phyloP scores from a whole-genome alignment of 2,329 filamentous ascomycete species.

The Xylariaceae sp. region DNA sequence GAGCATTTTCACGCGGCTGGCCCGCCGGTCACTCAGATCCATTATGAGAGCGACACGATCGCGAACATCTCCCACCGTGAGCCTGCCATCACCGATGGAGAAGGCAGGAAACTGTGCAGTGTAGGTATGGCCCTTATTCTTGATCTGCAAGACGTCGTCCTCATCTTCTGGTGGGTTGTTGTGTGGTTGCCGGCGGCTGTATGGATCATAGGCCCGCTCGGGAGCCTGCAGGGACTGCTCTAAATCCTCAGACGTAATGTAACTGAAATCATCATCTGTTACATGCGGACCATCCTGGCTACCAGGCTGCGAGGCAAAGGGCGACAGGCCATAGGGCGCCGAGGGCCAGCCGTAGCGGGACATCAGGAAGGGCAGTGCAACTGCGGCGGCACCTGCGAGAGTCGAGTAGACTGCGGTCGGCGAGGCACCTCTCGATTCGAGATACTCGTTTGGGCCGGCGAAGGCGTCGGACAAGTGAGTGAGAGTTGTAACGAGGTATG shows the following conservation, averaged over 20 bases:
- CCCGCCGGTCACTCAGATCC: slow-evolving; percentile 50
- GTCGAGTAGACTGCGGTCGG: slow-evolving; percentile 46
- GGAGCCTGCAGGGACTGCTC: slow-evolving; percentile 37
- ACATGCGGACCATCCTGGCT: slow-evolving; percentile 53
- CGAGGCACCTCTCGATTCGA: slow-evolving; percentile 47
- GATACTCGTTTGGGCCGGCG: slow-evolving; percentile 45
- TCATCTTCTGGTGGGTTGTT: slow-evolving; percentile 48
- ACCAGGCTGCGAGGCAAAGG: slow-evolving; percentile 42
- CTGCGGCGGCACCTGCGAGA: slow-evolving; percentile 41
- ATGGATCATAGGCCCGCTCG: slow-evolving; percentile 38
- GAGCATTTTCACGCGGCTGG: slow-evolving; percentile 57
- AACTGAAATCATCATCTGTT: slow-evolving; percentile 71
- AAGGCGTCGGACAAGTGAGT: slow-evolving; percentile 44
- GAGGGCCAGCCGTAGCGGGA: slow-evolving; percentile 48
- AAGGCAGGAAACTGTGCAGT: slow-evolving; percentile 69
- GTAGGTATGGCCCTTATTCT: slow-evolving; percentile 60
- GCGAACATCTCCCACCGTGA: slow-evolving; percentile 60
- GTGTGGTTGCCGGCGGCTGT: slow-evolving; percentile 28
- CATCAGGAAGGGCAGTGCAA: slow-evolving; percentile 49
- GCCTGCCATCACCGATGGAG: slow-evolving; percentile 67
- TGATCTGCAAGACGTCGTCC: slow-evolving; percentile 66
- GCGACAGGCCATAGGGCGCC: slow-evolving; percentile 42
- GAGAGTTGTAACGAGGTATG: slow-evolving; percentile 50
- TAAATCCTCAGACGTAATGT: slow-evolving; percentile 75
- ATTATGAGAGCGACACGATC: slow-evolving; percentile 63